phyloP scores from a whole-genome alignment of 345 rosid genomes.

The Cardamine occulta region DNA sequence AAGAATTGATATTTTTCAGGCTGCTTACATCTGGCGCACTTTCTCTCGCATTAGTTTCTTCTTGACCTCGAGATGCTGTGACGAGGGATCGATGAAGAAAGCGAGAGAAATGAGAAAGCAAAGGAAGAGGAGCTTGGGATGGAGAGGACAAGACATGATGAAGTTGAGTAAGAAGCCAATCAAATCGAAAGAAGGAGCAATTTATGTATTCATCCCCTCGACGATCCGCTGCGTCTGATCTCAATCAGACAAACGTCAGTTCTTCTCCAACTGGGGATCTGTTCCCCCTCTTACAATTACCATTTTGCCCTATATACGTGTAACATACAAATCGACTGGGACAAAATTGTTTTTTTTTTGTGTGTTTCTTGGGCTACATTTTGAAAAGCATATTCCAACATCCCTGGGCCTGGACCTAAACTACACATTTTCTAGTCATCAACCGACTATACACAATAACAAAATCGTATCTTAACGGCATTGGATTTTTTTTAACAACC shows the following conservation, averaged over 20 bases:
- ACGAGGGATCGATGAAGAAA: slow-evolving; percentile 46
- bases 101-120: slow-evolving; percentile 53
- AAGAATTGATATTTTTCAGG: background rate
- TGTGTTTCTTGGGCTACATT: no score
- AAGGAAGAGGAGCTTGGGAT: slow-evolving; percentile 36
- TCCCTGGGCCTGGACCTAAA: no score
- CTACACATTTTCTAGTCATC: no score
- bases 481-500: background rate
- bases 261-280: slow-evolving; percentile 19
- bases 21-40: slow-evolving; percentile 82
- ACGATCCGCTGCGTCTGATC: slow-evolving; percentile 23
- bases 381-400: no score
- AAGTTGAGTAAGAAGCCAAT: slow-evolving; percentile 20
- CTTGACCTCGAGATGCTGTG: slow-evolving; percentile 54
- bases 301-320: background rate
- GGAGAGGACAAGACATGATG: slow-evolving; percentile 22
- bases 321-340: background rate
- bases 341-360: background rate
- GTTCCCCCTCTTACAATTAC: slow-evolving; percentile 13
- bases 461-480: background rate
- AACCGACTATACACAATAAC: no score
- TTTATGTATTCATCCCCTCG: background rate
- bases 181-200: background rate
- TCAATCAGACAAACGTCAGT: slow-evolving; percentile 4
- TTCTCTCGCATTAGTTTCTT: slow-evolving; percentile 72